A percentile compares a stretch with the other conserved stretches of the same genome.
Conservation (phyloP, 2,329 filamentous ascomycete genomes). For the Ophiosphaerella narmari region DNA sequence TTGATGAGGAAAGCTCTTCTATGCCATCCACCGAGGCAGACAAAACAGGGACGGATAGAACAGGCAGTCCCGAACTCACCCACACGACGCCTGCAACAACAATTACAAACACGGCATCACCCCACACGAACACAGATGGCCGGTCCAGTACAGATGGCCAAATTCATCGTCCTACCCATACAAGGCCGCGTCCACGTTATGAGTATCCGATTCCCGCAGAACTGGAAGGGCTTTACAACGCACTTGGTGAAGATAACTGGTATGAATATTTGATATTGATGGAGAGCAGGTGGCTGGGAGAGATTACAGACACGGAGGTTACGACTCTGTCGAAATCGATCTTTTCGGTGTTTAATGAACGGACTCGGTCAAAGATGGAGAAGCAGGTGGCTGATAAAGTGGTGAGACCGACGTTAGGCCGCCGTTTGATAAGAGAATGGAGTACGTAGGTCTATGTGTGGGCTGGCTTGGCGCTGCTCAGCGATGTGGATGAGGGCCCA, state of each 20-base stretch:
- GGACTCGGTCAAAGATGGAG: slow-evolving; percentile 9
- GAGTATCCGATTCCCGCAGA: slow-evolving; percentile 11
- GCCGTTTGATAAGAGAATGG: neutral
- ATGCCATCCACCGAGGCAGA: neutral
- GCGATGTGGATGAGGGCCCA: too few species aligned
- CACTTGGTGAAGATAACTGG: slow-evolving; percentile 21
- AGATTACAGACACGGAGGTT: slow-evolving; percentile 10
- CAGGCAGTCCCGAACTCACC: neutral
- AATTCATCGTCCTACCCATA: neutral
- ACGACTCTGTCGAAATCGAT: slow-evolving; percentile 2
- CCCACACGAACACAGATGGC: neutral
- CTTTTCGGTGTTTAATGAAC: slow-evolving; percentile 6
- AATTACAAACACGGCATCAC: neutral
- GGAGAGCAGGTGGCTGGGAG: slow-evolving; percentile 8
- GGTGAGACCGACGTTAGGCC: slow-evolving; percentile 6
- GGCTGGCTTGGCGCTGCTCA: too few species aligned
- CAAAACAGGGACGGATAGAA: neutral
- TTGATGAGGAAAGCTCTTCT: neutral
- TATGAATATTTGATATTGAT: slow-evolving; percentile 14
- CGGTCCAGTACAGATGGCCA: neutral
- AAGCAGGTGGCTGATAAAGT: slow-evolving; percentile 5
- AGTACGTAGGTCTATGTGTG: neutral
- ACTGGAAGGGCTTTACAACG: slow-evolving; percentile 11
- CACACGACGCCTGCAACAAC: too few species aligned
- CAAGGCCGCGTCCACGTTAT: slow-evolving; percentile 2